Evolutionary conservation across 352 stramenopile species (phyloP), one percentile per base, ranked within the genome.

Genomic region (Thraustochytrium sp.): DNA sequence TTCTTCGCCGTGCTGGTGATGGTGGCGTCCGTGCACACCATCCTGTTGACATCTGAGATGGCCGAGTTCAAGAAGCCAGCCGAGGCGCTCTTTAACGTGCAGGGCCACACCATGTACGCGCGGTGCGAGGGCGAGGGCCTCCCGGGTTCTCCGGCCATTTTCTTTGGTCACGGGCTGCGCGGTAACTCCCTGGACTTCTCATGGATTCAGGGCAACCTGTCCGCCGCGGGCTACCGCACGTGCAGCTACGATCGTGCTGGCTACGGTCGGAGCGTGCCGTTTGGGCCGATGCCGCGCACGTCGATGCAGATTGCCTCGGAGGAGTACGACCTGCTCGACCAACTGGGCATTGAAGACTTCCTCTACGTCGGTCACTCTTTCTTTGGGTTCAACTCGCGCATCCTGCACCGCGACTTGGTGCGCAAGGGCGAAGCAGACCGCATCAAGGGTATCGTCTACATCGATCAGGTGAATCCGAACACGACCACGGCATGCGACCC

Each of bases 401-500:
- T 56, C 40, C 36, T 75, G 9, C 63, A 75, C 63, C 63, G n/a
- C 1, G 63, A 75, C 16, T 23, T 75, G 18, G 61, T 73, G 36
- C 61, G 23, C 26, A 59, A 34, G 51, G 51, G 51, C 51, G 51
- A 59, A n/a, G 51, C n/a, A 26, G 11, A 13, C 26, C 51, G 51
- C 51, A 44, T 64, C 55, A 38, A 44, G 55, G 63, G 63, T 34
- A 8, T 75, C 31, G 63, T 75, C 5, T 53, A 44, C 26, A 40
- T 75, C 13, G 63, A 75, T n/a, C n/a, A 44, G 36, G 63, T 75
- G 9, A 75, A 75, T n/a, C 63, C 63, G 16, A 75, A 75, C 63
- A 42, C 23, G 3, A 75, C 63, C 1, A 0, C 13, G 26, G 8
- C 9, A 23, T 75, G 63, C 40, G 63, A 75, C 40, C 63, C 63